Evolutionary conservation across 345 rosid species (phyloP).

Genomic region (Citrus mangshanensis): DNA sequence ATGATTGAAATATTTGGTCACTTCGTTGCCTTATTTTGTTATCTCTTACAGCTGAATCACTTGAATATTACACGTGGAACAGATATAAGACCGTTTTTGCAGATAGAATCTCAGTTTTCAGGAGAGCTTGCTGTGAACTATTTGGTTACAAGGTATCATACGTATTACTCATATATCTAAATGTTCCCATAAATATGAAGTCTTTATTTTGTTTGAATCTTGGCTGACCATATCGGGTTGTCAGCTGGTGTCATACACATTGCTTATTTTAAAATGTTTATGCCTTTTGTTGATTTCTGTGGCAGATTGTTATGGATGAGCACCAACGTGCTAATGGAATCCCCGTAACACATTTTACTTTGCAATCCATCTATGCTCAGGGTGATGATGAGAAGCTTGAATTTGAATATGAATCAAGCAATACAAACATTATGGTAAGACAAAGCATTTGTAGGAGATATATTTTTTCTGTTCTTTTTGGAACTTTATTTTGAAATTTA

Average conservation of each 20-base stretch:
- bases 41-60: constrained; percentile 16
- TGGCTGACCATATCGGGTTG: neutral
- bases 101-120: constrained; percentile 91
- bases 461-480: too few relatives aligned
- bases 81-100: constrained; percentile 99
- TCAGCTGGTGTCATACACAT: neutral
- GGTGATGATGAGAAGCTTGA: constrained; percentile 85
- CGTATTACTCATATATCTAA: neutral
- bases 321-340: constrained; percentile 91
- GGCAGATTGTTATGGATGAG: constrained; percentile 95
- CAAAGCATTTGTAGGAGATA: neutral
- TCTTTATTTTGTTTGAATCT: constrained; percentile 10
- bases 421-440: constrained; percentile 73
- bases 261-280: neutral
- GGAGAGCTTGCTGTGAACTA: constrained; percentile 97
- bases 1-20: neutral
- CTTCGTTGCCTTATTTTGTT: constrained; percentile 15
- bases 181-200: neutral
- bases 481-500: neutral
- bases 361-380: constrained; percentile 86
- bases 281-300: constrained; percentile 10
- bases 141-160: constrained; percentile 92
- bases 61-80: constrained; percentile 23
- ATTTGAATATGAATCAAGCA: constrained; percentile 92
- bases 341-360: constrained; percentile 79